A percentile compares a stretch with the other conserved stretches of the same genome.
Conservation (phyloP, 106 monocot genomes). For the Amphibolis antarctica region DNA sequence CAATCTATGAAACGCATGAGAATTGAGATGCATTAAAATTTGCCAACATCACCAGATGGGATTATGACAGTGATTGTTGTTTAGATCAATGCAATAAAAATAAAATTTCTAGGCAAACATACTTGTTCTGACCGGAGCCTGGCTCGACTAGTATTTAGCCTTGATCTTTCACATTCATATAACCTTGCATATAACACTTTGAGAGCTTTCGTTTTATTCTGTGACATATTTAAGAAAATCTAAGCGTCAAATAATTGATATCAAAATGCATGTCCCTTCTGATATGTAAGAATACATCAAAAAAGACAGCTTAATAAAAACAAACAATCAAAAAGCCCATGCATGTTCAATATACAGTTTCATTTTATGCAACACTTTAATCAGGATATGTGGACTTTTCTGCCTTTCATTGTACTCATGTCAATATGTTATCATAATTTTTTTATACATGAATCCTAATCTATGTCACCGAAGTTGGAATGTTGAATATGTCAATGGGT, state of each 20-base stretch:
- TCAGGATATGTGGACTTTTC: too few relatives aligned
- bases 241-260: background rate
- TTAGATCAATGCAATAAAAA: background rate
- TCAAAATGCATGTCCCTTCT: background rate
- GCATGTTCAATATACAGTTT: too few relatives aligned
- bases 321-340: too few relatives aligned
- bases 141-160: slow-evolving; percentile 58
- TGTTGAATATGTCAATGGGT: too few relatives aligned
- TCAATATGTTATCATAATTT: too few relatives aligned
- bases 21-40: background rate
- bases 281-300: background rate
- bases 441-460: too few relatives aligned
- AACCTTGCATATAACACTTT: slow-evolving; percentile 71
- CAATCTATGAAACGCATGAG: slow-evolving; percentile 33
- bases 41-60: background rate
- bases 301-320: too few relatives aligned
- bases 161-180: slow-evolving; percentile 70
- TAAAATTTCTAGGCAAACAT: background rate
- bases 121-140: slow-evolving; percentile 88
- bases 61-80: background rate
- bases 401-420: too few relatives aligned
- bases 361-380: too few relatives aligned
- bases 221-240: background rate
- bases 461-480: too few relatives aligned
- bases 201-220: slow-evolving; percentile 95